Evolutionary conservation across 345 rosid genomes (phyloP), one percentile per base, ranked within the genome.

Genomic region (Carallia pectinifolia): DNA sequence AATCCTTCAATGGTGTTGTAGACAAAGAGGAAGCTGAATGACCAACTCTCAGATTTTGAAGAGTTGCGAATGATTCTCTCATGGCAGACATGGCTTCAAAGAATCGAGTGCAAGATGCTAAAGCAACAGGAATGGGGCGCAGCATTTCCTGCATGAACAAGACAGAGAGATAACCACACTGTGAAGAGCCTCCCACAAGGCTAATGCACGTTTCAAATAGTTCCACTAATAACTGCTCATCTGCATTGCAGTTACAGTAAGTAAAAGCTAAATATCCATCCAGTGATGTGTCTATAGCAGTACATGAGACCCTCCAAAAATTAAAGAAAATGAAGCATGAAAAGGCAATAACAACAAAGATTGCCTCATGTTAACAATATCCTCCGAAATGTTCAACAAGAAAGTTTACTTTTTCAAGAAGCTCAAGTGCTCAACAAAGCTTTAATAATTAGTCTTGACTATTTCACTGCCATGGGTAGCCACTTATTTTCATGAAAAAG

Each of bases 21-120:
- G 89, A 89, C 65, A 83, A n/a, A n/a, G 93, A 77, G 29, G 85
- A 74, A 66, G 82, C 76, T 61, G 85, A 81, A 76, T 83, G 76
- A 58, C 96, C 97, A 52, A 86, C 97, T 76, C 99, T 81, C 76
- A 96, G 78, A 54, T 88, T 82, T 80, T 90, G 97, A 19, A 96
- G 98, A 5, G 96, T 86, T 36, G 97, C 84, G 29, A 96, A 90
- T 50, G 99, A 96, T 81, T 96, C 99, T 85, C 99, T 89, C 96
- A 90, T 90, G 23, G 98, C 99, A 29, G 98, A 86, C 99, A 92
- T 90, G 56, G 99, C 99, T 76, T 96, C 98, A 47, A 96, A 96
- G 81, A 92, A 92, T 70, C 98, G 80, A 44, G 99, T 90, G 80
- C 97, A 92, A 18, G 99, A 96, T 68, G 99, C 99, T 71, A 96